Percentiles rank a stretch among this genome's conserved stretches.
Evolutionary conservation across 2,329 filamentous ascomycete species (phyloP).

Genomic region (Lasiodiplodia hormozganensis): DNA sequence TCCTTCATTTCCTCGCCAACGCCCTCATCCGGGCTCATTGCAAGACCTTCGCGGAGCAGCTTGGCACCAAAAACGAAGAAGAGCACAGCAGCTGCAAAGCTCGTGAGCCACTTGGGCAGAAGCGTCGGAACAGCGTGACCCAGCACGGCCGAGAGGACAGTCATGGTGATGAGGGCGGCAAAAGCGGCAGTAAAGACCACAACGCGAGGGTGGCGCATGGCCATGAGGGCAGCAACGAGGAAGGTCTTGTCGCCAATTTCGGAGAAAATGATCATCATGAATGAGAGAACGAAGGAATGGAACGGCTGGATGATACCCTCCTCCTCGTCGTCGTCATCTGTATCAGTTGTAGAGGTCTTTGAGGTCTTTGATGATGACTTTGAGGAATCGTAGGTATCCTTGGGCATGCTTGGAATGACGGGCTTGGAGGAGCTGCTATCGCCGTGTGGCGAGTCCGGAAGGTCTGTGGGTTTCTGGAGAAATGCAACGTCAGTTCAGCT

Average conservation of each 20-base stretch:
- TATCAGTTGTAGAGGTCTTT: conserved; percentile 9
- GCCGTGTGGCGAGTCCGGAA: conserved; percentile 80
- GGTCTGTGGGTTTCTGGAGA: conserved; percentile 77
- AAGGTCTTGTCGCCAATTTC: conserved; percentile 99
- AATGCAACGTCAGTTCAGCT: conserved; percentile 1
- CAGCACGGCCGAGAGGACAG: conserved; percentile 87
- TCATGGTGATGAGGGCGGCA: conserved; percentile 90
- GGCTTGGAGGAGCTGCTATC: conserved; percentile 64
- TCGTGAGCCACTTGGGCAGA: conserved; percentile 89
- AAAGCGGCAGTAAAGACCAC: conserved; percentile 97
- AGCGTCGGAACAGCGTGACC: conserved; percentile 91
- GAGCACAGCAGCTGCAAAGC: conserved; percentile 80
- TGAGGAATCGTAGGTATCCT: conserved; percentile 53
- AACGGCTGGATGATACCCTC: conserved; percentile 76
- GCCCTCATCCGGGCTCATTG: conserved; percentile 88
- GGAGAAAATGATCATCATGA: conserved; percentile 97
- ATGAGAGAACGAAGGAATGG: conserved; percentile 89
- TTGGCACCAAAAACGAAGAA: conserved; percentile 91
- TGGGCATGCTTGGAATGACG: conserved; percentile 67
- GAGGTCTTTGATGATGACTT: conserved; percentile 52
- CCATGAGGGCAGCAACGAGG: conserved; percentile 95
- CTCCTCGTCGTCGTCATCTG: conserved; percentile 44
- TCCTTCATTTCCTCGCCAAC: conserved; percentile 98
- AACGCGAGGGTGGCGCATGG: conserved; percentile 94
- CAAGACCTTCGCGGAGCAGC: conserved; percentile 83